phyloP scores from a whole-genome alignment of 1,284 basidiomycete species.

The Fomitopsis schrenkii region DNA sequence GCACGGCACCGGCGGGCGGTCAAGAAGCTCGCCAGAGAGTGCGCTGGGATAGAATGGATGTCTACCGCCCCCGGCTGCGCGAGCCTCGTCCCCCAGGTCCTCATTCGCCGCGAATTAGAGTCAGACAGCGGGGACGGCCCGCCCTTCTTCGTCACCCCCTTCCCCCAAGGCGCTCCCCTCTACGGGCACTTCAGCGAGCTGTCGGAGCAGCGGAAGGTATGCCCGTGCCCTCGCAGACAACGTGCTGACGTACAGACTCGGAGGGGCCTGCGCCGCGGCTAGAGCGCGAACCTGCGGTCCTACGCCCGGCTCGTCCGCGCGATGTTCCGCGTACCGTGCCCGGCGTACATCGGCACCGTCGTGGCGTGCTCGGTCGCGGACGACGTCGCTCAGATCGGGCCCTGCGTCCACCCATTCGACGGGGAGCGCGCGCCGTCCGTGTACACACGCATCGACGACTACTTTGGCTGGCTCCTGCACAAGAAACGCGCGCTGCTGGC shows the following conservation, averaged over 20 bases:
- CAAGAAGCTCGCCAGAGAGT: background rate
- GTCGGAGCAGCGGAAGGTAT: background rate
- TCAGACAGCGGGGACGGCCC: background rate
- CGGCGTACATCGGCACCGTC: background rate
- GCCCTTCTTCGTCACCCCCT: background rate
- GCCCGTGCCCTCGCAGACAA: too few species aligned
- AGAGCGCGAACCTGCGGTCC: background rate
- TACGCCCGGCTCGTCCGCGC: background rate
- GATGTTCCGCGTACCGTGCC: background rate
- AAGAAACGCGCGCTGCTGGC: background rate
- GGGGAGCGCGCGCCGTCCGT: background rate
- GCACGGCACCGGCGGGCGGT: background rate
- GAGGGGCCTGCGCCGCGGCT: background rate
- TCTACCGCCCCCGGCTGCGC: background rate
- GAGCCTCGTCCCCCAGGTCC: background rate
- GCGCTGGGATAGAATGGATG: background rate
- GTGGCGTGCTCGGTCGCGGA: background rate
- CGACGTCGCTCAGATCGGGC: background rate
- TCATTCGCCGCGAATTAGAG: background rate
- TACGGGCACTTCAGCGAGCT: background rate
- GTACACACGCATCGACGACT: background rate
- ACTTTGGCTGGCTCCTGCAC: background rate
- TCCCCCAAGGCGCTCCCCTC: background rate
- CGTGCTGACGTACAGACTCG: background rate
- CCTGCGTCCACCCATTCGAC: background rate